A percentile compares a stretch with the other conserved stretches of the same genome.
phyloP scores from a whole-genome alignment of 371 early-diverging fungal species.

The Dichotomocladium elegans region DNA sequence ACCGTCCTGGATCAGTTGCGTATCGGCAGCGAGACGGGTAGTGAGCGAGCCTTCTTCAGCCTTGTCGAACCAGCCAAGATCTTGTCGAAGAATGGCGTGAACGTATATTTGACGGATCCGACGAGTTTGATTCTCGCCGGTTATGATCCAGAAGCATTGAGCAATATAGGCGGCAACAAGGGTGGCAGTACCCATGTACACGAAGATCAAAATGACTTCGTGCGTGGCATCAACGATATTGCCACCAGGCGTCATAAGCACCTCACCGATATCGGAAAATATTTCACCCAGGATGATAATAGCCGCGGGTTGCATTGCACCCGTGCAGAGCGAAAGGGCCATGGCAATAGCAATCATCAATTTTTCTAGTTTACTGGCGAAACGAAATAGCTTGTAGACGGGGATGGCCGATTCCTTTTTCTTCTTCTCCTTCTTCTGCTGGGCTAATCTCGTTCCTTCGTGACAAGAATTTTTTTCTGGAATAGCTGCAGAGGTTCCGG shows the following conservation, averaged over 20 bases:
- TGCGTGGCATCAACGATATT: constrained; percentile 7
- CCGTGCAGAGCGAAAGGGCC: constrained; percentile 23
- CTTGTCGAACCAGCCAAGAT: constrained; percentile 85
- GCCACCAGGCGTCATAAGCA: constrained; percentile 2
- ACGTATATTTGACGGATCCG: constrained; percentile 55
- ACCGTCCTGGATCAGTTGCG: too few species aligned
- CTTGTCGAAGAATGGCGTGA: constrained; percentile 78
- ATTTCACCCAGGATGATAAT: constrained; percentile 45
- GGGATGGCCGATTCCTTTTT: constrained; percentile 28
- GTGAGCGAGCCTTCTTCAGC: too few species aligned
- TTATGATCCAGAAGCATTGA: constrained; percentile 39
- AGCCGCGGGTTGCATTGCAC: constrained; percentile 35
- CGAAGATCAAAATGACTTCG: constrained; percentile 31
- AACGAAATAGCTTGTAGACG: constrained; percentile 30
- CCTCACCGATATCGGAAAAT: constrained; percentile 20
- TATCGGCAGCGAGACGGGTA: too few species aligned
- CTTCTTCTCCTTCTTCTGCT: constrained; percentile 34
- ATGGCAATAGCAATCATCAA: constrained; percentile 22
- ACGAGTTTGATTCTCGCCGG: constrained; percentile 33
- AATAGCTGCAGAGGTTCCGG: not conserved
- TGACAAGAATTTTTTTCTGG: not conserved
- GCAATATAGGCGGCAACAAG: constrained; percentile 34
- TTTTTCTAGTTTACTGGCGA: constrained; percentile 23
- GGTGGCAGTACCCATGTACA: constrained; percentile 45
- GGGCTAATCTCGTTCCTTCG: not conserved